Base-by-base conservation (phyloP, 441 rosid species). In the Syzygium syzygioides region DNA sequence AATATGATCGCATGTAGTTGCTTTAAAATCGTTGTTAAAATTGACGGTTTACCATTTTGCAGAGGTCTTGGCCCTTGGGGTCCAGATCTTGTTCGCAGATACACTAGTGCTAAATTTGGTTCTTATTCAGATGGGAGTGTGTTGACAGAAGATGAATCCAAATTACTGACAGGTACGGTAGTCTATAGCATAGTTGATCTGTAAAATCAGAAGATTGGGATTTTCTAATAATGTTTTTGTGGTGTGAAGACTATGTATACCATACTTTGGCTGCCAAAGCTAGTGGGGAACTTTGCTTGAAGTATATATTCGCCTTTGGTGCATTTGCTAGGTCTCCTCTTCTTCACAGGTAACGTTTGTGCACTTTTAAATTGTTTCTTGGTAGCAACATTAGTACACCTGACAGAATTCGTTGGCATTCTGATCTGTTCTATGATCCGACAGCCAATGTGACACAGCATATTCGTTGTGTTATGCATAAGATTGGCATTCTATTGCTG, bases 11-110 rank as follows among this genome's bases (percentile, higher is more conserved):
- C 17, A 10, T 85, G 60, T 52, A 55, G 68, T 54, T 85, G 59
- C 64, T 85, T 85, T 28, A 6, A 56, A 86, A 76, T 66, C 86
- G 84, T 91, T 86, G 87, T 85, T 91, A 52, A 64, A 19, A 87
- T 62, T 59, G 48, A 45, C 87, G 71, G 86, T 50, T 52, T 60
- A 20, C 60, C 91, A 86, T 87, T 34, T 55, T 93, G 87, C 97
- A 98, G 99, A 94, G 99, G 99, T 55, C 91, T 97, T 89, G 99
- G 99, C 92, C 99, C 99, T 86, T 97, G 97, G 98, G 99, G 99
- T 90, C 99, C 98, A 41, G 92, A 94, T 92, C 91, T 98, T 60
- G 99, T 98, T 53, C 92, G 92, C 14, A 92, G 92, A 91, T 98
- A 98, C 86, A 97, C 99, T 62, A 91, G 86, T 94, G 96, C 96